These are phyloP conservation scores for Fusarium euwallaceae DNA, from an alignment of 2,329 filamentous ascomycete genomes.

Conservation along the genomic window DNA sequence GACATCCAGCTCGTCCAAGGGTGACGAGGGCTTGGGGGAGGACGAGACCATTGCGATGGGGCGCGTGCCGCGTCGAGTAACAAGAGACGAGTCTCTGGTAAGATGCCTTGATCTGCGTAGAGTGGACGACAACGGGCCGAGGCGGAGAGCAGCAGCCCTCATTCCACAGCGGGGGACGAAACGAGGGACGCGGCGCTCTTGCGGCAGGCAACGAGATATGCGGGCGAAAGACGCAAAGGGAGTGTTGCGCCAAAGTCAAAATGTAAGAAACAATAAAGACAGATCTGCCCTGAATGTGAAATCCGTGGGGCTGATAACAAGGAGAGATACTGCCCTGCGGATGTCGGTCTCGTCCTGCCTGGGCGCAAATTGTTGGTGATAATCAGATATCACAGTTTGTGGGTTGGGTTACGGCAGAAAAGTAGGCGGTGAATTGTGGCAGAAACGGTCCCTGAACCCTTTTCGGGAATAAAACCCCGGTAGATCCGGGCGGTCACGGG, in stretches of 20 bases:
- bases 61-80: constrained; percentile 21
- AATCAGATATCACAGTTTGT: constrained; percentile 33
- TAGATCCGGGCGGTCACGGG: constrained; percentile 23
- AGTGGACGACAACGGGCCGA: constrained; percentile 39
- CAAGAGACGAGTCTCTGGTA: constrained; percentile 26
- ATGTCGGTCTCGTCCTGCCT: not conserved
- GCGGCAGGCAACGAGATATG: constrained; percentile 22
- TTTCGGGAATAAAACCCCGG: constrained; percentile 14
- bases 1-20: constrained; percentile 30
- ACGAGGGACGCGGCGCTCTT: constrained; percentile 14
- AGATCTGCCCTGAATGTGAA: not conserved
- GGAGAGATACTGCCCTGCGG: constrained; percentile 7
- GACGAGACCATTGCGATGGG: constrained; percentile 39
- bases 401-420: constrained; percentile 42
- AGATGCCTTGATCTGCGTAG: constrained; percentile 39
- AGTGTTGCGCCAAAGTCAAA: constrained; percentile 4
- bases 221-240: not conserved
- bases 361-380: constrained; percentile 26
- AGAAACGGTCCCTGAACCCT: constrained; percentile 39
- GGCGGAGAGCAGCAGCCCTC: constrained; percentile 45
- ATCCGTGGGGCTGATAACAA: constrained; percentile 6
- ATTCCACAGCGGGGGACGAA: constrained; percentile 37
- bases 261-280: not conserved
- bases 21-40: constrained; percentile 19
- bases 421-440: constrained; percentile 48